phyloP scores from a whole-genome alignment of 2,329 filamentous ascomycete species.

The Graphium sp. region DNA sequence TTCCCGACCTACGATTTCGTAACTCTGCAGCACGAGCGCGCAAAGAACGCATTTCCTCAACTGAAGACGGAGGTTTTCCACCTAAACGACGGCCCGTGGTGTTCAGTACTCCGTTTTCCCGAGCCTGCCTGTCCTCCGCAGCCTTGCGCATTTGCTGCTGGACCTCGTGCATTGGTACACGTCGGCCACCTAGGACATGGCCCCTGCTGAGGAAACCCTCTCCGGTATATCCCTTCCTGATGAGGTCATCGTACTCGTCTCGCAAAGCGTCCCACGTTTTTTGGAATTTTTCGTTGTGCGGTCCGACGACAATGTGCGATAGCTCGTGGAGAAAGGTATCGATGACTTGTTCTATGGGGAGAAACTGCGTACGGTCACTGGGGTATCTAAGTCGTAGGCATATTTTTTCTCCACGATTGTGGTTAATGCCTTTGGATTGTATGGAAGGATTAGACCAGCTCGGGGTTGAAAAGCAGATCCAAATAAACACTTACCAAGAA shows the following conservation, averaged over 20 bases:
- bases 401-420: slow-evolving; percentile 62
- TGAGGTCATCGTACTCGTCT: slow-evolving; percentile 63
- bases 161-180: slow-evolving; percentile 56
- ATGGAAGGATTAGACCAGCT: slow-evolving; percentile 3
- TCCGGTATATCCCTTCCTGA: slow-evolving; percentile 73
- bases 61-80: background rate
- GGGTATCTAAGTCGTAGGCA: slow-evolving; percentile 67
- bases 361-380: slow-evolving; percentile 57
- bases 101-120: background rate
- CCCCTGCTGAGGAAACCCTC: slow-evolving; percentile 74
- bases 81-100: slow-evolving; percentile 4
- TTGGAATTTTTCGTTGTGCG: slow-evolving; percentile 71
- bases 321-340: slow-evolving; percentile 94
- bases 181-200: slow-evolving; percentile 49
- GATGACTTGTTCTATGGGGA: slow-evolving; percentile 62
- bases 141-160: slow-evolving; percentile 56
- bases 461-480: background rate
- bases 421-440: slow-evolving; percentile 45
- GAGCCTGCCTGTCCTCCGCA: slow-evolving; percentile 32
- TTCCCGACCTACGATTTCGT: background rate
- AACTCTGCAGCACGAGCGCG: background rate
- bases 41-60: slow-evolving; percentile 2
- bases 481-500: slow-evolving; percentile 39
- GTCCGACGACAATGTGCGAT: slow-evolving; percentile 70
- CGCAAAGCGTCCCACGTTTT: slow-evolving; percentile 79